Conservation (phyloP, 495 filamentous ascomycete species). For the Penicillium antarcticum region DNA sequence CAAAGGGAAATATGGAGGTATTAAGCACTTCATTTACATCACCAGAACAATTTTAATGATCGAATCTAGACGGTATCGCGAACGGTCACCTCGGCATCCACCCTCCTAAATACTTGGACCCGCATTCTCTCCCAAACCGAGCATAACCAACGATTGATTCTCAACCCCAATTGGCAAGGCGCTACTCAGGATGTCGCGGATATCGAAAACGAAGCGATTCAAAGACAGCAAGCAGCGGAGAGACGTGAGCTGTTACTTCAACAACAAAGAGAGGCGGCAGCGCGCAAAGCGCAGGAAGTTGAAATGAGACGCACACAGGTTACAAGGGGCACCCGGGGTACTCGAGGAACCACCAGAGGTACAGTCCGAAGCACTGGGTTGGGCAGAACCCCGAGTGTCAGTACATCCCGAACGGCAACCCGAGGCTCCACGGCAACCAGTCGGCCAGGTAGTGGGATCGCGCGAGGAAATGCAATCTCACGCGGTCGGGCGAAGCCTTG, state of each 20-base stretch:
- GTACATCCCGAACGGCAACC: constrained; percentile 29
- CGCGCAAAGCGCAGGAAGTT: constrained; percentile 68
- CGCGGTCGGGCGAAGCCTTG: constrained; percentile 38
- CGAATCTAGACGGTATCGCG: constrained; percentile 68
- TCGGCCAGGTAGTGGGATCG: constrained; percentile 48
- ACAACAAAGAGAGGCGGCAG: constrained; percentile 67
- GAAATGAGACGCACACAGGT: constrained; percentile 53
- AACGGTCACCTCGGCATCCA: constrained; percentile 84
- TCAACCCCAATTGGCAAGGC: constrained; percentile 87
- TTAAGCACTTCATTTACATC: constrained; percentile 11
- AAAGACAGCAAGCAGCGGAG: constrained; percentile 70
- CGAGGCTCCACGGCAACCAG: constrained; percentile 36
- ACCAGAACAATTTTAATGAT: constrained; percentile 3
- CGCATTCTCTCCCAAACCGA: constrained; percentile 94
- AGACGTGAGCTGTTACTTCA: constrained; percentile 71
- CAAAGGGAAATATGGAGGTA: constrained; percentile 90
- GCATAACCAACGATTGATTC: constrained; percentile 89
- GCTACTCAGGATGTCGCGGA: constrained; percentile 79
- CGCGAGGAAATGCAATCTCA: constrained; percentile 42
- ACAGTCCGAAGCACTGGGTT: constrained; percentile 45
- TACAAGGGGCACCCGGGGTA: constrained; percentile 40
- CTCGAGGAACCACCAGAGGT: constrained; percentile 45
- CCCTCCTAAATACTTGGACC: constrained; percentile 93
- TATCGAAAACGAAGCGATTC: constrained; percentile 69
- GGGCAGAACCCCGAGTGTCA: constrained; percentile 40